phyloP scores from a whole-genome alignment of 2,329 filamentous ascomycete genomes.

The Sporothrix brunneoviolacea region DNA sequence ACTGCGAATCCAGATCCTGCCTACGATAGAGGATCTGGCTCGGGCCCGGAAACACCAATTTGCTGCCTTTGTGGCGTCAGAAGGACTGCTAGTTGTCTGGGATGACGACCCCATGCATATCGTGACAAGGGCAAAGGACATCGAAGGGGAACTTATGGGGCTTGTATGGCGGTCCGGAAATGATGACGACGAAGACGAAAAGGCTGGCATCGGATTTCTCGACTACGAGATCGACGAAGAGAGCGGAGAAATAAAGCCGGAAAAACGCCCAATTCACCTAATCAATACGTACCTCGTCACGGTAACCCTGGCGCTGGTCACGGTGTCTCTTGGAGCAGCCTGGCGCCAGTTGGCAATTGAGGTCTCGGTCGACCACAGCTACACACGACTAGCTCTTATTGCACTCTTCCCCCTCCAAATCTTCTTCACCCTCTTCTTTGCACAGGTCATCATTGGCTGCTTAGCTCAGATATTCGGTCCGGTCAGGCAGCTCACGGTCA shows the following conservation, averaged over 20 bases:
- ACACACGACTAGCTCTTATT: slow-evolving; percentile 57
- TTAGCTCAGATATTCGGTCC: slow-evolving; percentile 71
- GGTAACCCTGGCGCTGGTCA: slow-evolving; percentile 59
- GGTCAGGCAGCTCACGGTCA: slow-evolving; percentile 62
- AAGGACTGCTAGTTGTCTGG: slow-evolving; percentile 70
- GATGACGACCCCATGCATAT: slow-evolving; percentile 71
- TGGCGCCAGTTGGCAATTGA: slow-evolving; percentile 64
- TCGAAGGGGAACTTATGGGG: slow-evolving; percentile 71
- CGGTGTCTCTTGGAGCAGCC: slow-evolving; percentile 60
- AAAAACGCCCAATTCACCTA: slow-evolving; percentile 60
- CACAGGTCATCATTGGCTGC: slow-evolving; percentile 69
- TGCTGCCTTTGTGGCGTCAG: slow-evolving; percentile 68
- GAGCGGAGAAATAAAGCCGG: slow-evolving; percentile 58
- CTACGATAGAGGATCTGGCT: slow-evolving; percentile 62
- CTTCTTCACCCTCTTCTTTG: slow-evolving; percentile 79
- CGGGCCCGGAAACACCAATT: slow-evolving; percentile 72
- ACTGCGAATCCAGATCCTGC: slow-evolving; percentile 68
- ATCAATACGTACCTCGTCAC: slow-evolving; percentile 64
- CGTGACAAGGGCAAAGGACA: slow-evolving; percentile 60
- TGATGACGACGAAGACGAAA: slow-evolving; percentile 47
- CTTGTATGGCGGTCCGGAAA: slow-evolving; percentile 63
- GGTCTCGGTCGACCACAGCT: slow-evolving; percentile 57
- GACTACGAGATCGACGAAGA: slow-evolving; percentile 63
- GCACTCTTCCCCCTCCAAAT: slow-evolving; percentile 63
- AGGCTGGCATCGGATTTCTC: slow-evolving; percentile 29